Base-by-base conservation (phyloP, 805 yeast genomes). In the Kodamaea hsintzibuensis region DNA sequence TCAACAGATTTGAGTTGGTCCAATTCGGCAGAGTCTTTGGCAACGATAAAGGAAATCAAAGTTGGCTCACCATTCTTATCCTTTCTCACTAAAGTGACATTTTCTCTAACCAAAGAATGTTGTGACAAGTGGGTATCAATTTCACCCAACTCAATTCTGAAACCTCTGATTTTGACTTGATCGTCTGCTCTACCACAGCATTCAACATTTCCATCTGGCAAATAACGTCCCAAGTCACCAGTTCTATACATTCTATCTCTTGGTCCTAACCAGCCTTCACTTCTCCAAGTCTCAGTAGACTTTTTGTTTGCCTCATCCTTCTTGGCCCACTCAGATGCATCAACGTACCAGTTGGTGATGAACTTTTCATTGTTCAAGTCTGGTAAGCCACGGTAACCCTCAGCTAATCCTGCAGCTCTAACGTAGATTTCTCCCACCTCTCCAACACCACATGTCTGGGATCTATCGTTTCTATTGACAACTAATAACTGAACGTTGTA, bases 151-250 rank as follows among this genome's bases (percentile, higher is more conserved):
- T 95, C 99, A 59, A 95, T 96, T 74, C 99, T 84, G 83, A 95
- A 96, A 1, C 99, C 99, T 76, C 99, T 85, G 61, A 95, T 95
- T 72, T 95, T 95, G 57, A 95, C 97, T 72, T 95, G 99, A 68
- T 93, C 98, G 74, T 95, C 99, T 25, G 99, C 99, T 70, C 99
- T 84, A 55, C 99, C 99, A 68, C 96, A 88, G 71, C 98, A 93
- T 77, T 95, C 99, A 62, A 95, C 91, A 74, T 95, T 90, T 54
- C 99, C 99, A 66, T 92, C 97, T 6, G 98, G 98, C 55, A 92
- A 76, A 69, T 96, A 95, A 62, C 99, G 84, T 52, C 99, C 99
- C 60, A 95, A 79, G 72, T 95, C 99, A 61, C 99, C 99, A 44
- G 98, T 93, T 73, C 98, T 82, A 78, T 95, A 95, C 55, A 96